Evolutionary conservation across 345 rosid species (phyloP), one percentile per base, ranked within the genome.

Genomic region (Eucalyptus polyanthemos): DNA sequence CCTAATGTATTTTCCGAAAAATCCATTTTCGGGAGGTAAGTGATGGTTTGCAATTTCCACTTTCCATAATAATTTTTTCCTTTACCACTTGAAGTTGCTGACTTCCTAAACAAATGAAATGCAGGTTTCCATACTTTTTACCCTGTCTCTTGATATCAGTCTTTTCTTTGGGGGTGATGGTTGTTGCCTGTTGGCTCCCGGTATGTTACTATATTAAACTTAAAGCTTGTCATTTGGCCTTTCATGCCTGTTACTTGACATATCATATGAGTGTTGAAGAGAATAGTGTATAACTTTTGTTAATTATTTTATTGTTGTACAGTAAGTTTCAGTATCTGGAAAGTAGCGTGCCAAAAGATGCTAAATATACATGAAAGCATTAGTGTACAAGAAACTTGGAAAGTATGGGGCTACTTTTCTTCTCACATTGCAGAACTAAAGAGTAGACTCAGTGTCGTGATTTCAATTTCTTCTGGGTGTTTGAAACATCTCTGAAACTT

Each of bases 111-210:
- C 60, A 86, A 80, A 90, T 88, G 54, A 60, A 31, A 62, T 91
- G 91, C 91, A 96, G 99, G 93, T 97, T 95, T 90, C 97, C 98
- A n/a, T 96, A 96, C 94, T 91, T 95, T 91, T 92, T 97, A 67
- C 98, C 99, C 31, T 94, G 95, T 93, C 93, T 95, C 67, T 88
- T 93, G 58, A 97, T 97, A 94, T 94, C 98, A 37, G 87, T 94
- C 67, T 95, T 93, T 89, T 89, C 97, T 50, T 45, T 92, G 11
- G 95, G 89, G 81, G 96, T 93, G 65, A 76, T 92, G 90, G 65
- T 92, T 49, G 81, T 91, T 87, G 92, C 93, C 80, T 93, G 88
- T 89, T 95, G 91, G 92, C 94, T 97, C 11, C 99, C 97, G 91
- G 97, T 97, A 92, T 67, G 95, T 94, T 81, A 44, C 88, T 76